These are phyloP conservation scores for Calonectria montana DNA, from an alignment of 2,329 filamentous ascomycete genomes.

Conservation along the genomic window DNA sequence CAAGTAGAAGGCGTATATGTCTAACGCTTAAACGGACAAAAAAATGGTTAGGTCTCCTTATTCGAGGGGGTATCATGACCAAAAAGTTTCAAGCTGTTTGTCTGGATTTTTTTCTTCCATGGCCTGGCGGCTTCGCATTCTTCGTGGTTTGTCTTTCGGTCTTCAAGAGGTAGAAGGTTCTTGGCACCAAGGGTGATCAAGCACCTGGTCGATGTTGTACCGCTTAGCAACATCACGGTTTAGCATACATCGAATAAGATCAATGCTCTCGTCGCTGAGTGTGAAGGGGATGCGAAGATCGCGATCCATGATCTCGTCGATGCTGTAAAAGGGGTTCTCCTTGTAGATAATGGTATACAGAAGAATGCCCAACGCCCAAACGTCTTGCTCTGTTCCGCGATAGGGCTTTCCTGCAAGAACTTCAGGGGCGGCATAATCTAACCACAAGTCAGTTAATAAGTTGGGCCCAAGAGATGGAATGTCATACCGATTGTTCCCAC, in stretches of 20 bases:
- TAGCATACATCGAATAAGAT: conserved; percentile 91
- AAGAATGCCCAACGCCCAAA: conserved; percentile 96
- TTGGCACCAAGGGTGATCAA: conserved; percentile 86
- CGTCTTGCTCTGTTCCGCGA: conserved; percentile 95
- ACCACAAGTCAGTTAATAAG: conserved; percentile 15
- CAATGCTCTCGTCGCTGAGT: conserved; percentile 91
- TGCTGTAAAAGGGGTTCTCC: conserved; percentile 98
- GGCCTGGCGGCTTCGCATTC: conserved; percentile 18
- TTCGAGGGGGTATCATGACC: conserved; percentile 40
- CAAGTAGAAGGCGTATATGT: conserved; percentile 23
- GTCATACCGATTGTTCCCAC: conserved; percentile 92
- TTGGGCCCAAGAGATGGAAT: conserved; percentile 8
- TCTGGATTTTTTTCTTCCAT: conserved; percentile 20
- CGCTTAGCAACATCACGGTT: conserved; percentile 87
- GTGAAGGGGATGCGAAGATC: conserved; percentile 91
- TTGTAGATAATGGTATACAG: conserved; percentile 99
- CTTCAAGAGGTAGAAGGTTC: conserved; percentile 21
- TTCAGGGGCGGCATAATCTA: conserved; percentile 98
- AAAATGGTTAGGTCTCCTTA: conserved; percentile 29
- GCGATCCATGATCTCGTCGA: conserved; percentile 99
- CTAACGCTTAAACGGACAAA: conserved; percentile 34
- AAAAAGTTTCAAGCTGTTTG: conserved; percentile 25
- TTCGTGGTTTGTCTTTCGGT: conserved; percentile 13
- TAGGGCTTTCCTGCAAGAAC: conserved; percentile 93
- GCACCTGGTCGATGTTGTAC: conserved; percentile 87